Base-by-base conservation (phyloP, 805 yeast genomes). In the Peterozyma toletana region DNA sequence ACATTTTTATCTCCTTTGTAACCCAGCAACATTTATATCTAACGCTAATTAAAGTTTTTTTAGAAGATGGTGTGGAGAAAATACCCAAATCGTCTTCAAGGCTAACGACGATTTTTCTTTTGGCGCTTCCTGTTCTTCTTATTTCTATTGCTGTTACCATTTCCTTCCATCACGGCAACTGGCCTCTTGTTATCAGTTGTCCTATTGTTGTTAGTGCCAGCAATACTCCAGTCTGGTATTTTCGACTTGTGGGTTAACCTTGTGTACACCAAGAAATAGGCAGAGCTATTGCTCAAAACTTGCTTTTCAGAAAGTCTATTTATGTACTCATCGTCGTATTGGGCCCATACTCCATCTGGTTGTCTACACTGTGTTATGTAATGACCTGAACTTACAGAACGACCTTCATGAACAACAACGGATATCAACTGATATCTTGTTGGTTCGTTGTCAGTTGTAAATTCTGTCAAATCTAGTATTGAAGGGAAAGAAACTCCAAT, bases 341-440 rank as follows among this genome's bases (percentile, higher is more conserved):
- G 82, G 29, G 88, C 82, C 99, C 98, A 93, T 2, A 83, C 65
- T 2, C 89, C 91, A 62, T 86, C 93, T 1, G 97, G 96, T 62
- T 90, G 96, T 49, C 84, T 77, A 58, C 96, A 86, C 58, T 86
- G 88, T 1, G 96, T 86, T 47, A 89, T 77, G 57, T 93, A 93
- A 62, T 93, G 99, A 3, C 99, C 99, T 3, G 93, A 81, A 38
- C 89, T 80, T 11, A 90, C 81, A 1, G 96, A 85, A 50, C 98
- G 72, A 35, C 99, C 99, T 55, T 87, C 96, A 58, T 93, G 99
- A 4, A 89, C 91, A 48, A 91, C 86, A 14, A 91, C 96, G 17
- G 90, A 79, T 14, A 78, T 71, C 50, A 93, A 71, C 58, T 81
- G 83, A 63, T 93, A 93, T 33, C 68, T 65, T 5, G 75, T 73